Evolutionary conservation across 352 stramenopile genomes (phyloP), one percentile per base, ranked within the genome.

Genomic region (Phytophthora melonis): DNA sequence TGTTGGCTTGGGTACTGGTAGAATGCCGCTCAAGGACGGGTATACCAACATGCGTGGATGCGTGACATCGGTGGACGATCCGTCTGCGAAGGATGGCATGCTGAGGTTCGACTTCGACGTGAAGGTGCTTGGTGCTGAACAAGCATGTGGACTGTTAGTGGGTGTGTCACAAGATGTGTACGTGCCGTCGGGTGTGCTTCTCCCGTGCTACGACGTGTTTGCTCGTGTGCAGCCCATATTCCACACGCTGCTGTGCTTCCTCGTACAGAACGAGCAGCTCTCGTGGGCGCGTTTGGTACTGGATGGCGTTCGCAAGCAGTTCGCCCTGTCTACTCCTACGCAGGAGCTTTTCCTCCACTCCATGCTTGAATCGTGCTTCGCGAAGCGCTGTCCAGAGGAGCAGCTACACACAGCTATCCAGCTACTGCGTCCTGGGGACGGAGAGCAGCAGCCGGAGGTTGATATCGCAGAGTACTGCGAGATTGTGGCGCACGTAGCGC

Each of bases 401-500:
- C 81, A 76, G 43, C 70, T 95, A 23, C 52, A 78, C 21, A 72
- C 78, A 16, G 79, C 84, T 19, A 84, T 93, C 27, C 52, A 83
- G 14, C 66, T 95, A 39, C 67, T 95, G 50, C 81, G 82, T 59
- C 80, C 81, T 7, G 43, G 55, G 11, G 50, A 70, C 0, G 49
- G 49, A 19, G 59, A 76, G 8, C 43, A 47, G 13, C 27, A 66
- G 4, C n/a, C 56, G 4, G 71, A 76, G 4, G 60, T 36, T 32
- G 83, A 93, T 56, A 84, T 92, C 41, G 87, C 89, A 23, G 88
- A 93, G 69, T 96, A 94, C 63, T 95, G 89, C 32, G 89, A 95
- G 66, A 93, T 96, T 41, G 83, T 96, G 8, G 89, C 89, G 1
- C 82, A 96, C 54, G 88, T 96, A 3, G 89, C 88, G 30, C 87